These are phyloP conservation scores for Centaurea solstitialis DNA, from an alignment of 129 eudicot species.

Conservation along the genomic window DNA sequence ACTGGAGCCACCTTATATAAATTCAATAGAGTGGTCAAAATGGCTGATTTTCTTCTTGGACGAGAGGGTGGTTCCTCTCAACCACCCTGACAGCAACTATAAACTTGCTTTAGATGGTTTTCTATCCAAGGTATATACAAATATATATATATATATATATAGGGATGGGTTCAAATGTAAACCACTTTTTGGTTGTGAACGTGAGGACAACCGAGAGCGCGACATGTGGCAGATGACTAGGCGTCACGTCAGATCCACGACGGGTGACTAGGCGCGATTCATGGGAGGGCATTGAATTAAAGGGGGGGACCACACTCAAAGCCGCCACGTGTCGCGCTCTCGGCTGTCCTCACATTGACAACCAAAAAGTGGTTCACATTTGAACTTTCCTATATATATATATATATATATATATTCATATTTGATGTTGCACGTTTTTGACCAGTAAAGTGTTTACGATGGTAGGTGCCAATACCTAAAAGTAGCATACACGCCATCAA, in stretches of 20 bases:
- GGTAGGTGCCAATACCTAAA: slow-evolving; percentile 64
- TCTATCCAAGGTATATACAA: slow-evolving; percentile 72
- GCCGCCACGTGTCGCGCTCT: no score
- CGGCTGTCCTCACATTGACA: no score
- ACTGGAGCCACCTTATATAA: slow-evolving; percentile 50
- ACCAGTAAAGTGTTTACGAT: background rate
- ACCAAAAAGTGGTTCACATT: no score
- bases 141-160: background rate
- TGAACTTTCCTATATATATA: no score
- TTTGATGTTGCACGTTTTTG: background rate
- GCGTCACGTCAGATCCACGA: no score
- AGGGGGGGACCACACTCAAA: no score
- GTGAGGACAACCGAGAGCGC: no score
- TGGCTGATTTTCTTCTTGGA: slow-evolving; percentile 86
- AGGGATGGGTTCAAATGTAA: no score
- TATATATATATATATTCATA: background rate
- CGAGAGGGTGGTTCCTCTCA: slow-evolving; percentile 74
- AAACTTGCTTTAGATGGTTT: slow-evolving; percentile 70
- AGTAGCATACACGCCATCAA: slow-evolving; percentile 51
- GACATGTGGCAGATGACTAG: no score
- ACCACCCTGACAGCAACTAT: slow-evolving; percentile 67
- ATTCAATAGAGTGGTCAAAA: slow-evolving; percentile 66
- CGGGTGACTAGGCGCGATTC: no score
- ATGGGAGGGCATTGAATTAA: no score
- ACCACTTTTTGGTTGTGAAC: no score